Base-by-base conservation (phyloP, 2,329 filamentous ascomycete genomes). In the Colletotrichum sp. region DNA sequence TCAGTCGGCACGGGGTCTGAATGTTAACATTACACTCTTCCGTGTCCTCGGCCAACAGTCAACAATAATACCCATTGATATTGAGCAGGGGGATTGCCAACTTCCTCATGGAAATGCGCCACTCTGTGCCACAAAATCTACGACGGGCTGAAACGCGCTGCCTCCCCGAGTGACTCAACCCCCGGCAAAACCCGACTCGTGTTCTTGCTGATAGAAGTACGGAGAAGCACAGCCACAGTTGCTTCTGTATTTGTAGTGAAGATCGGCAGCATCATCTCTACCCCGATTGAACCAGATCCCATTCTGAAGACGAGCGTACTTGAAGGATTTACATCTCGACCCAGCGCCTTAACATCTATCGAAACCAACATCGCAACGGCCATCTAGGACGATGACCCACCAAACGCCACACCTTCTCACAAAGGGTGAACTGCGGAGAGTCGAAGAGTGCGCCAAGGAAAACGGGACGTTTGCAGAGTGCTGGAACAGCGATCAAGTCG, bases 231-330 rank as follows among this genome's bases (percentile, higher is more conserved):
- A 13, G 43, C 43, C 43, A 52, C 43, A 48, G 0, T 21, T 7
- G n/a, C 10, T 21, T 52, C n/a, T 21, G 43, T 52, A 52, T 52
- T 52, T 52, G 2, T 21, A 52, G 43, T 52, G n/a, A 21, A 6
- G 1, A 0, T 0, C 0, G 43, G n/a, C 43, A 8, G 12, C 1
- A 52, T 52, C 10, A 9, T 12, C 6, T 48, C 1, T 1, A n/a
- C 8, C 1, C 5, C 43, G 0, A 21, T 8, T 48, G 18, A 48
- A 13, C 43, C n/a, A 21, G 18, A 21, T 48, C 0, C 0, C n/a
- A 6, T 13, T 48, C 9, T 1, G 3, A 12, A 21, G 0, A 48
- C 0, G 13, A 48, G 0, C n/a, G 1, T 1, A 48, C 10, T 48
- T 48, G 43, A 4, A n/a, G n/a, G 9, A 21, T 48, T 13, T 13